Conservation (phyloP, 176 grass and related monocot genomes). For the Secale cereale region DNA sequence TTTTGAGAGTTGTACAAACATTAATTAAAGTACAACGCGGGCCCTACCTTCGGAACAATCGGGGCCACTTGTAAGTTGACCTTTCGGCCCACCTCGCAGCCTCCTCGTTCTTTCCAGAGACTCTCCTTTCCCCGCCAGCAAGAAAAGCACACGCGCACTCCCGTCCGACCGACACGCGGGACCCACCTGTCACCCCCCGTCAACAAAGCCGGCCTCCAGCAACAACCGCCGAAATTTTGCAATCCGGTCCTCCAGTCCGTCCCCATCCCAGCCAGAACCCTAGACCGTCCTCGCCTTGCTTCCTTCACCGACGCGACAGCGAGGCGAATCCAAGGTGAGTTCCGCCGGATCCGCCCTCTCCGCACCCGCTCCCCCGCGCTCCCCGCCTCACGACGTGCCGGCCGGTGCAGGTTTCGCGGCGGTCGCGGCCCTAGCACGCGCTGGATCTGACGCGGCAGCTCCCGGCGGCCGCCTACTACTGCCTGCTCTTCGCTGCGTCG, state of each 20-base stretch:
- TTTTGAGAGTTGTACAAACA: no score
- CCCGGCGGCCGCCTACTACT: conserved; percentile 13
- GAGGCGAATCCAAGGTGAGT: conserved; percentile 33
- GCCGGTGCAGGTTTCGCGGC: conserved; percentile 7
- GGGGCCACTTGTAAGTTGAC: no score
- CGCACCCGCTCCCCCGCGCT: neutral
- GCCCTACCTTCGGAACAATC: no score
- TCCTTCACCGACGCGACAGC: neutral
- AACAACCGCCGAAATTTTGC: neutral
- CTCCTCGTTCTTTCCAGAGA: conserved; percentile 7
- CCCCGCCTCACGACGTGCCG: neutral
- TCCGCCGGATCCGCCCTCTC: neutral
- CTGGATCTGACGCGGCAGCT: conserved; percentile 42
- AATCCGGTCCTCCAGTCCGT: neutral
- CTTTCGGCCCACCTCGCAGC: neutral
- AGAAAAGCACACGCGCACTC: neutral
- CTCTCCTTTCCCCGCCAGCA: neutral
- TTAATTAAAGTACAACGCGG: no score
- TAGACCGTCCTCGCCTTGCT: neutral
- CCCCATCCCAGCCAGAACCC: neutral
- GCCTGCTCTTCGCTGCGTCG: conserved; percentile 40
- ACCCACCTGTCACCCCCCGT: neutral
- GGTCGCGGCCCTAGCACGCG: neutral
- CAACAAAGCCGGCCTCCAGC: neutral
- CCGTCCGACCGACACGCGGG: neutral